A percentile compares a stretch with the other conserved stretches of the same genome.
These are phyloP conservation scores for Phylloporus sp. DNA, from an alignment of 1,284 basidiomycete species.

Conservation along the genomic window DNA sequence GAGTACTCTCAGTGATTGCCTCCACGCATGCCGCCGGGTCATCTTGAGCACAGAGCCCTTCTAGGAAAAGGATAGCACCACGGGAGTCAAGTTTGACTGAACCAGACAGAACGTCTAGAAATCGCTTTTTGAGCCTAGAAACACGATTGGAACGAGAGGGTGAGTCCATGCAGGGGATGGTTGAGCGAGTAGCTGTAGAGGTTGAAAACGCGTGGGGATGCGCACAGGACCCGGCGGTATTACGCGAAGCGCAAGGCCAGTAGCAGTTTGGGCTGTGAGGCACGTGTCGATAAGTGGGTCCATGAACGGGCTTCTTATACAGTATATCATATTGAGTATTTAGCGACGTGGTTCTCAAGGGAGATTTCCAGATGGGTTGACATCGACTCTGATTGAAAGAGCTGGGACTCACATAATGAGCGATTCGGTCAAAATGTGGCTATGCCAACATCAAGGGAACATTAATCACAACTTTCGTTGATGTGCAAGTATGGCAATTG, in stretches of 20 bases:
- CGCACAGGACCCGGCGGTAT: too few relatives aligned
- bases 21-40: constrained; percentile 25
- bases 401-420: too few relatives aligned
- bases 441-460: too few relatives aligned
- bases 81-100: constrained; percentile 22
- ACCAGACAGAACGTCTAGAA: constrained; percentile 29
- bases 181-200: neutral
- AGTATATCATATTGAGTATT: too few relatives aligned
- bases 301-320: neutral
- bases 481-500: too few relatives aligned
- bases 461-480: too few relatives aligned
- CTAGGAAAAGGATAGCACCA: constrained; percentile 48
- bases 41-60: constrained; percentile 53
- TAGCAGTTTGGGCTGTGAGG: neutral
- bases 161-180: constrained; percentile 12
- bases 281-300: neutral
- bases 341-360: too few relatives aligned
- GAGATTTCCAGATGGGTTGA: too few relatives aligned
- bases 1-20: constrained; percentile 18
- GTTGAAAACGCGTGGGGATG: neutral
- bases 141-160: constrained; percentile 8
- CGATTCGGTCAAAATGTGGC: too few relatives aligned
- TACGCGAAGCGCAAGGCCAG: too few relatives aligned
- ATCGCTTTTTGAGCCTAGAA: constrained; percentile 25
- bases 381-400: too few relatives aligned